Percentiles rank a stretch among this genome's conserved stretches.
phyloP scores from a whole-genome alignment of 1,139 yeast species.

The Taphrina confusa region DNA sequence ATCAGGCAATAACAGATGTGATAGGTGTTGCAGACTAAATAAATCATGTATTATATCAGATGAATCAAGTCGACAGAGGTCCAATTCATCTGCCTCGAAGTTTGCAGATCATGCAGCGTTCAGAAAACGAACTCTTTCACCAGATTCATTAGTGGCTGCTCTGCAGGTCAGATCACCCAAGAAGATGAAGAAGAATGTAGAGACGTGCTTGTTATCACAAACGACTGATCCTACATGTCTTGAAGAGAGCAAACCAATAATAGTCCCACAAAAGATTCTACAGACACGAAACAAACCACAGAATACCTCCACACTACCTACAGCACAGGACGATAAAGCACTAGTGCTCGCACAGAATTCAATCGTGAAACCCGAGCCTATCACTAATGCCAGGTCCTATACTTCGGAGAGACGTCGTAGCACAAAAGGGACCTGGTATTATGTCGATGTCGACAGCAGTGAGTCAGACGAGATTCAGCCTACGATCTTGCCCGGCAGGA shows the following conservation, averaged over 20 bases:
- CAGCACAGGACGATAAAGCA: neutral
- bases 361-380: neutral
- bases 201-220: neutral
- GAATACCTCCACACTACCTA: neutral
- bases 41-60: neutral
- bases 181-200: neutral
- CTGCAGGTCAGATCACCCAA: constrained; percentile 3
- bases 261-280: too few relatives aligned
- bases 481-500: neutral
- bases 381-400: neutral
- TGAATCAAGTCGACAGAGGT: too few relatives aligned
- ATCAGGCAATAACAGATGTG: neutral
- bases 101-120: too few relatives aligned
- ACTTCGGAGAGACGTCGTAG: neutral
- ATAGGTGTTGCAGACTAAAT: neutral
- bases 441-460: neutral
- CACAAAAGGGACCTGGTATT: constrained; percentile 18
- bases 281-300: neutral
- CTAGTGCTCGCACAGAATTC: neutral
- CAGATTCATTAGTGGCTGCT: constrained; percentile 5
- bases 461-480: constrained; percentile 3
- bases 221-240: neutral
- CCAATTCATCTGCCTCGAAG: too few relatives aligned
- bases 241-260: too few relatives aligned
- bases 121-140: neutral